A percentile compares a stretch with the other conserved stretches of the same genome.
These are phyloP conservation scores for Mallotus repandus DNA, from an alignment of 441 rosid species.

Conservation along the genomic window DNA sequence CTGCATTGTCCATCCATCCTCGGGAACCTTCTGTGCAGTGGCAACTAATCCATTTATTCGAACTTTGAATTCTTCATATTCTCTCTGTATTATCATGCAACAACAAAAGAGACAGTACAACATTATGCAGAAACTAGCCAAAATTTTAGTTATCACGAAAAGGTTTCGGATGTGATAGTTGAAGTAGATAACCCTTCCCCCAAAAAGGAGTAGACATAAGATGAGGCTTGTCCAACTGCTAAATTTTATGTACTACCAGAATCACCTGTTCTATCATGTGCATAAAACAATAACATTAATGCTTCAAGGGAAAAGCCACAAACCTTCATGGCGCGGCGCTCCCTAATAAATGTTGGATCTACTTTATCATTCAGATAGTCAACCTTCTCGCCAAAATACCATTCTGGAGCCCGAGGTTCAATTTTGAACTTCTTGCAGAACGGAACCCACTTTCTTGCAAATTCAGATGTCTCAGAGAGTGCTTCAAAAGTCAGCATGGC, in stretches of 20 bases:
- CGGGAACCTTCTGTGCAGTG: constrained; percentile 94
- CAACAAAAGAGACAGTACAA: not conserved
- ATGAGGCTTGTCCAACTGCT: not conserved
- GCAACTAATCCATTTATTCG: constrained; percentile 81
- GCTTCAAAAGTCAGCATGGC: constrained; percentile 99
- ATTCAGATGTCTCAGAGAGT: constrained; percentile 92
- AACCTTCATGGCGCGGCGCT: constrained; percentile 94
- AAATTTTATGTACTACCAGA: not conserved
- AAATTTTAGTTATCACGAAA: not conserved
- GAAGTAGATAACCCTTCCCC: not conserved
- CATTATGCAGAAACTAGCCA: constrained; percentile 18
- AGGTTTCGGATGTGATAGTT: not conserved
- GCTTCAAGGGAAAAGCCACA: constrained; percentile 14
- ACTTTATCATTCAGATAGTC: constrained; percentile 86
- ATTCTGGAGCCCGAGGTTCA: constrained; percentile 98
- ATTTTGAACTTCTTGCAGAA: constrained; percentile 81
- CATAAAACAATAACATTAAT: not conserved
- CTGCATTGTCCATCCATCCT: constrained; percentile 99
- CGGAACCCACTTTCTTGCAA: constrained; percentile 97
- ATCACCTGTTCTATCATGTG: not conserved
- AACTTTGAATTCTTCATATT: constrained; percentile 89
- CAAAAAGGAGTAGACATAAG: no score
- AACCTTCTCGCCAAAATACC: constrained; percentile 83
- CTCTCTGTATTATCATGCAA: constrained; percentile 57
- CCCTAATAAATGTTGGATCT: constrained; percentile 72